Conservation (phyloP, 2,329 filamentous ascomycete species). For the Penicillium thymicola region DNA sequence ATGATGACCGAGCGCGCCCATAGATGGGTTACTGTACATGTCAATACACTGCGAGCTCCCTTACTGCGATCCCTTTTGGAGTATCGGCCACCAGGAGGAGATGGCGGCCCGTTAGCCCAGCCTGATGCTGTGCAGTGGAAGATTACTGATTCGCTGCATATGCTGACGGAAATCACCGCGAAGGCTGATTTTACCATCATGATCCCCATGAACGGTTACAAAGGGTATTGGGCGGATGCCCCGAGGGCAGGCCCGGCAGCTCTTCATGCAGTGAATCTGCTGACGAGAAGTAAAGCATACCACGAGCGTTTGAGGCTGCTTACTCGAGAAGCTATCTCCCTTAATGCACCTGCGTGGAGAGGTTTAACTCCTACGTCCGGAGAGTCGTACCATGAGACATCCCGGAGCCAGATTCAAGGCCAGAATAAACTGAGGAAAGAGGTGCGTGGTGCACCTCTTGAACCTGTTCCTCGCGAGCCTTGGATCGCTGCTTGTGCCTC, state of each 20-base stretch:
- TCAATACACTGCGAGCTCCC: conserved; percentile 13
- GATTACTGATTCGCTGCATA: conserved; percentile 12
- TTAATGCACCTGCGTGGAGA: background rate
- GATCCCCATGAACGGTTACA: conserved; percentile 27
- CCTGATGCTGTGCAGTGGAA: conserved; percentile 16
- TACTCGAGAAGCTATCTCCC: background rate
- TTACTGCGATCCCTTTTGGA: conserved; percentile 9
- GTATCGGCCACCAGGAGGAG: background rate
- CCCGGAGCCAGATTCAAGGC: conserved; percentile 2
- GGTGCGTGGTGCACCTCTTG: conserved; percentile 9
- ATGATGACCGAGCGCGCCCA: conserved; percentile 24
- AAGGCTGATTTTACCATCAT: conserved; percentile 23
- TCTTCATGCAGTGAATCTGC: background rate
- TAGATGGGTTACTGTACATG: conserved; percentile 21
- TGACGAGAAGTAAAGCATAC: conserved; percentile 7
- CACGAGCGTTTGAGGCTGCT: conserved; percentile 6
- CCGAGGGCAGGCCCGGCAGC: background rate
- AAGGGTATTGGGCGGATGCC: conserved; percentile 9
- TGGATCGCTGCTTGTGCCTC: conserved; percentile 14
- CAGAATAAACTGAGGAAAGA: conserved; percentile 14
- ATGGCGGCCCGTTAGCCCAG: background rate
- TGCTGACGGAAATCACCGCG: conserved; percentile 10
- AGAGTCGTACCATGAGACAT: background rate
- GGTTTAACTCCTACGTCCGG: background rate
- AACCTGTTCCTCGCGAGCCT: conserved; percentile 14